phyloP scores from a whole-genome alignment of 1,139 yeast species.

The Candida pseudocylindracea region DNA sequence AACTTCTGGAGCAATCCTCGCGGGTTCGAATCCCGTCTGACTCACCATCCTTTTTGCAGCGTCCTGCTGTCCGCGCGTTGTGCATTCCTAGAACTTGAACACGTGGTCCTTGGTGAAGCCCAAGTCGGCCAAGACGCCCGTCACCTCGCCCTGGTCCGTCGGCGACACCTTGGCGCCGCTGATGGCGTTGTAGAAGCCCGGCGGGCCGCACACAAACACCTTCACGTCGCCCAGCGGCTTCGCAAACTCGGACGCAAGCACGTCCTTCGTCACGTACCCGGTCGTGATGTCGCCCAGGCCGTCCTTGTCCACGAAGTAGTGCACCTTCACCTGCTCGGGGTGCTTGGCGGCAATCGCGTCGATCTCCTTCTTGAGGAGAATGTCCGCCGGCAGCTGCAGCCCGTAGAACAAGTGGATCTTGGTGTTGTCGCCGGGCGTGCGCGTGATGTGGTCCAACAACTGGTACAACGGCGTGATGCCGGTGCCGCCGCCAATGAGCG shows the following conservation, averaged over 20 bases:
- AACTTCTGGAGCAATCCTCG: too few species aligned
- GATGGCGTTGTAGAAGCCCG: slow-evolving; percentile 8
- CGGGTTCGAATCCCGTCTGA: too few species aligned
- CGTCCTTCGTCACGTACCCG: slow-evolving; percentile 20
- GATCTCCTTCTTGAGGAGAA: slow-evolving; percentile 54
- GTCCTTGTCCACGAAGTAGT: slow-evolving; percentile 62
- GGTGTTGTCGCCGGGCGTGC: slow-evolving; percentile 69
- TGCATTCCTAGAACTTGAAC: slow-evolving; percentile 43
- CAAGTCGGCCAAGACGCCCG: slow-evolving; percentile 71
- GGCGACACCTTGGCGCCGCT: slow-evolving; percentile 80
- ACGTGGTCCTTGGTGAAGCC: slow-evolving; percentile 81
- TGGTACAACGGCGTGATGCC: slow-evolving; percentile 95
- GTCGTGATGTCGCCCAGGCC: slow-evolving; percentile 15
- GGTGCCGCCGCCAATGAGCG: slow-evolving; percentile 86
- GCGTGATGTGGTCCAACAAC: slow-evolving; percentile 43
- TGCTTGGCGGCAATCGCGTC: slow-evolving; percentile 38
- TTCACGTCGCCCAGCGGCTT: slow-evolving; percentile 62
- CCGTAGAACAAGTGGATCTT: slow-evolving; percentile 67
- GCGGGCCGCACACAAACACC: slow-evolving; percentile 53
- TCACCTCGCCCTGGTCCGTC: slow-evolving; percentile 83
- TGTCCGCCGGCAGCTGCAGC: slow-evolving; percentile 52
- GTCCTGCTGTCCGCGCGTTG: not conserved
- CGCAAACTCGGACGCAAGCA: slow-evolving; percentile 27
- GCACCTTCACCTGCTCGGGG: slow-evolving; percentile 57
- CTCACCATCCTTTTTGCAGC: too few species aligned